phyloP scores from a whole-genome alignment of 345 rosid species.

The Excoecaria agallocha region DNA sequence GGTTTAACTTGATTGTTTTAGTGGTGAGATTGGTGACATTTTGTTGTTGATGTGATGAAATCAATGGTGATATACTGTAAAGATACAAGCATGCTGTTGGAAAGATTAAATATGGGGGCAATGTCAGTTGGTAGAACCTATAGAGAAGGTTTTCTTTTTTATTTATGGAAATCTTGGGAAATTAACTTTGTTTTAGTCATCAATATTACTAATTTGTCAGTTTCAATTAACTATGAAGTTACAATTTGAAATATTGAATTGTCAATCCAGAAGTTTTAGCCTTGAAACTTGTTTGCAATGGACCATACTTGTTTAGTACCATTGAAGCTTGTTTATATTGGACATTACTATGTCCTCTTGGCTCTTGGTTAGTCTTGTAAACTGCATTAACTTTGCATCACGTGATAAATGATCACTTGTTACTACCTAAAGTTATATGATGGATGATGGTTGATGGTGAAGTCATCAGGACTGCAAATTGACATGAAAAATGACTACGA shows the following conservation, averaged over 20 bases:
- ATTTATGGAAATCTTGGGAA: neutral
- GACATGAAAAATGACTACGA: neutral
- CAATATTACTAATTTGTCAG: conserved; percentile 9
- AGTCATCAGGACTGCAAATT: neutral
- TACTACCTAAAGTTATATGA: neutral
- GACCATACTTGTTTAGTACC: neutral
- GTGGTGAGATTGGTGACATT: neutral
- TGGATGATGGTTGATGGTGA: neutral
- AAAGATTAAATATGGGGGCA: neutral
- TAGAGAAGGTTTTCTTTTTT: neutral
- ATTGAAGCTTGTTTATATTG: neutral
- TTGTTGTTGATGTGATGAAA: neutral
- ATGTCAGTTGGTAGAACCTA: neutral
- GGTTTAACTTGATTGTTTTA: neutral
- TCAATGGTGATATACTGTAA: neutral
- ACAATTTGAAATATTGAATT: neutral
- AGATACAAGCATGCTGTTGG: neutral
- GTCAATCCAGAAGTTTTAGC: neutral
- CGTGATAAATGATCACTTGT: neutral
- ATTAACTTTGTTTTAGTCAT: conserved; percentile 6
- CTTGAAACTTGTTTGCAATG: neutral
- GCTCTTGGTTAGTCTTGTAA: neutral
- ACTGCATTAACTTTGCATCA: neutral
- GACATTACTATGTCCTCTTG: neutral
- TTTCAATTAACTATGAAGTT: neutral